Evolutionary conservation across 345 rosid genomes (phyloP).

Genomic region (Angophora floribunda): DNA sequence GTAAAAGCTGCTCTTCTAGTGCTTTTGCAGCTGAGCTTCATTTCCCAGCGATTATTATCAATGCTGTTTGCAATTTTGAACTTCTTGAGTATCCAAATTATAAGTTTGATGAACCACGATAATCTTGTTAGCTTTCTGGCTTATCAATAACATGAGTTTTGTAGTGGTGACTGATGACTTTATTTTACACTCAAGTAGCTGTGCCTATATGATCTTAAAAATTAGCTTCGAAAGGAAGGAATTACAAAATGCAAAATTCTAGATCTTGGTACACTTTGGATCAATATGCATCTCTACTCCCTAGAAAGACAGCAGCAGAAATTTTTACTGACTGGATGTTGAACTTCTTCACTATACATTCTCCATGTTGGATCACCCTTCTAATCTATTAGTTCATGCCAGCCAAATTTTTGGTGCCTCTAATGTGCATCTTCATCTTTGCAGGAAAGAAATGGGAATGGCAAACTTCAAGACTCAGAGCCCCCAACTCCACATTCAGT

Average conservation of each 20-base stretch:
- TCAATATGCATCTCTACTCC: background rate
- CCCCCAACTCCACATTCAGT: slow-evolving; percentile 92
- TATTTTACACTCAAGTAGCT: background rate
- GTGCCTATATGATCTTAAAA: background rate
- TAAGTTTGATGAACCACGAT: background rate
- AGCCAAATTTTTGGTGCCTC: background rate
- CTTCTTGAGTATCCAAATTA: background rate
- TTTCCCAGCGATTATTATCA: background rate
- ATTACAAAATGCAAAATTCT: background rate
- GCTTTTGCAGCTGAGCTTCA: background rate
- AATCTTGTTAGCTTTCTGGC: background rate
- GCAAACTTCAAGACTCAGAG: slow-evolving; percentile 83
- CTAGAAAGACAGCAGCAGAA: background rate
- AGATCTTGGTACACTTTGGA: background rate
- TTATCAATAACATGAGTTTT: background rate
- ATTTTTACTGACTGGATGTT: background rate
- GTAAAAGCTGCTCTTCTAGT: background rate
- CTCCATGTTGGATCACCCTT: background rate
- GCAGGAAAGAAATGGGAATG: slow-evolving; percentile 87
- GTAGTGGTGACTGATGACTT: background rate
- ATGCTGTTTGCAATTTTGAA: background rate
- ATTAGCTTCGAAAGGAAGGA: background rate
- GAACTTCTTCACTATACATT: background rate
- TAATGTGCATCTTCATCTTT: background rate
- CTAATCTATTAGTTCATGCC: background rate